Percentiles rank a stretch among this genome's conserved stretches.
Conservation (phyloP, 208 protist species). For the Trypanosoma scelopori region DNA sequence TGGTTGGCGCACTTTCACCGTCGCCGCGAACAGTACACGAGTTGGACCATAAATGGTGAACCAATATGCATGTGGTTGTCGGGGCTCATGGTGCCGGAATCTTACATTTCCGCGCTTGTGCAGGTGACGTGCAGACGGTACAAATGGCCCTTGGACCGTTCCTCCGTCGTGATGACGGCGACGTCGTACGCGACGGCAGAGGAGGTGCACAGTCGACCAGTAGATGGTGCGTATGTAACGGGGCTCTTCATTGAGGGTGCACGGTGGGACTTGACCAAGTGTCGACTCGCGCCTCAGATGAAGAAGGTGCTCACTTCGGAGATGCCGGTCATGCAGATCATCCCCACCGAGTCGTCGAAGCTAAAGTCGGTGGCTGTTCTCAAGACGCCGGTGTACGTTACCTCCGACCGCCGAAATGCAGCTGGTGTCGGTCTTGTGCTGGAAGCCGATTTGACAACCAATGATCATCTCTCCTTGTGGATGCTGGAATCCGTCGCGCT, state of each 20-base stretch:
- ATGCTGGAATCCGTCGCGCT: constrained; percentile 96
- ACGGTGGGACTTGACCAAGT: constrained; percentile 92
- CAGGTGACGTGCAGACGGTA: constrained; percentile 98
- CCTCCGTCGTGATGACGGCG: constrained; percentile 94
- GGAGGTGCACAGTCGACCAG: constrained; percentile 79
- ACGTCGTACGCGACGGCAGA: constrained; percentile 73
- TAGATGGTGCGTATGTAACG: constrained; percentile 95
- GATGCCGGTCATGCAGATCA: constrained; percentile 97
- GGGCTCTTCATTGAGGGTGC: constrained; percentile 98
- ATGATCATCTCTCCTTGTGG: constrained; percentile 95
- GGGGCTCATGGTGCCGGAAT: constrained; percentile 98
- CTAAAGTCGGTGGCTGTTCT: constrained; percentile 96
- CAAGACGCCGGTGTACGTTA: constrained; percentile 98
- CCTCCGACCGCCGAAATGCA: constrained; percentile 94
- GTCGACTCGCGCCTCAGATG: constrained; percentile 79
- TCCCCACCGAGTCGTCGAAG: constrained; percentile 95
- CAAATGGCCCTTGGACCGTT: constrained; percentile 98
- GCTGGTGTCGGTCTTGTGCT: constrained; percentile 98
- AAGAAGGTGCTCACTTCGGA: constrained; percentile 97
- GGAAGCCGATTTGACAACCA: constrained; percentile 94
- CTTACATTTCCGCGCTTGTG: constrained; percentile 97
- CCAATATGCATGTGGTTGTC: constrained; percentile 98
- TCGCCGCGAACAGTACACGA: constrained; percentile 94
- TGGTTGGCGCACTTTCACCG: constrained; percentile 97
- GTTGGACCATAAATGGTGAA: constrained; percentile 95